Conservation (phyloP, 352 stramenopile species). For the Globisporangium carolinianum region DNA sequence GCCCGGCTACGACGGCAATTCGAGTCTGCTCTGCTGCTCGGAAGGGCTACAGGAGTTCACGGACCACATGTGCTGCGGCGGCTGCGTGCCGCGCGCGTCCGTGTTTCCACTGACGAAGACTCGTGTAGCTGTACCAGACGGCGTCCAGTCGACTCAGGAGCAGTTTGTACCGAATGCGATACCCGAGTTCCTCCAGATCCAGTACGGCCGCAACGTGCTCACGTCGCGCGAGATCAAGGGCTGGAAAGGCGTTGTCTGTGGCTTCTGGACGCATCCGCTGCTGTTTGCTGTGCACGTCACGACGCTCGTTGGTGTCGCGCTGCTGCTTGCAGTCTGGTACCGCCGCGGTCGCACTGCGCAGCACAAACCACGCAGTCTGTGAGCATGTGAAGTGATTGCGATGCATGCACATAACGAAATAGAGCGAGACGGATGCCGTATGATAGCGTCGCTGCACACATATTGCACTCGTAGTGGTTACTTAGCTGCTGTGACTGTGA, state of each 20-base stretch:
- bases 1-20: slow-evolving; percentile 47
- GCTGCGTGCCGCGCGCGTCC: slow-evolving; percentile 49
- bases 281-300: slow-evolving; percentile 53
- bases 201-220: slow-evolving; percentile 53
- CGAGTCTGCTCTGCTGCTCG: slow-evolving; percentile 65
- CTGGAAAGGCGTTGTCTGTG: slow-evolving; percentile 74
- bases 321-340: slow-evolving; percentile 30
- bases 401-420: background rate
- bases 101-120: slow-evolving; percentile 55
- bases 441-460: too few species aligned
- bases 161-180: slow-evolving; percentile 51
- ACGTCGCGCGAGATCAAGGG: slow-evolving; percentile 71
- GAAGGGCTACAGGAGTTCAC: slow-evolving; percentile 57
- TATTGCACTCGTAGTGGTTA: too few species aligned
- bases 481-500: too few species aligned
- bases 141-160: slow-evolving; percentile 30
- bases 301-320: slow-evolving; percentile 28
- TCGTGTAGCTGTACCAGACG: slow-evolving; percentile 40
- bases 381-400: slow-evolving; percentile 5
- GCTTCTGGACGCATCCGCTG: slow-evolving; percentile 64
- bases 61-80: slow-evolving; percentile 70
- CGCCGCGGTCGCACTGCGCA: slow-evolving; percentile 17
- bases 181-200: slow-evolving; percentile 56
- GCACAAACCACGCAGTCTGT: slow-evolving; percentile 44
- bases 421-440: too few species aligned